phyloP scores from a whole-genome alignment of 805 yeast genomes.

The Candida anglica region DNA sequence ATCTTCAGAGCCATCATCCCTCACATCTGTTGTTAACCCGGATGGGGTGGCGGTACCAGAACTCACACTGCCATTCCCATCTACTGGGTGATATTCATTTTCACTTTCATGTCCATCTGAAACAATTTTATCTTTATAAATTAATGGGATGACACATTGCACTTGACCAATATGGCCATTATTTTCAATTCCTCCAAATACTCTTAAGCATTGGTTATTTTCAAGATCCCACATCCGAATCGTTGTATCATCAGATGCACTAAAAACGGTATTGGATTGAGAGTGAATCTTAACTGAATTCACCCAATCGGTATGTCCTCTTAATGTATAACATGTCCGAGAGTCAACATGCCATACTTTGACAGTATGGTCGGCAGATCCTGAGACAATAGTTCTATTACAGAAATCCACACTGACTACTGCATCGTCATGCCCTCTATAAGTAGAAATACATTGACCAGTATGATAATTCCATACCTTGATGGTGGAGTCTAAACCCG shows the following conservation, averaged over 20 bases:
- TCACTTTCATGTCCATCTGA: constrained; percentile 44
- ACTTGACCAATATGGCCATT: constrained; percentile 93
- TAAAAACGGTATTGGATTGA: constrained; percentile 70
- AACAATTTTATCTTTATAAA: constrained; percentile 57
- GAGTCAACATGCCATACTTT: constrained; percentile 97
- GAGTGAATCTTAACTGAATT: constrained; percentile 85
- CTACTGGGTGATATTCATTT: constrained; percentile 16
- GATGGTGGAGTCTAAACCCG: constrained; percentile 86
- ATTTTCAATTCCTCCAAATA: constrained; percentile 70
- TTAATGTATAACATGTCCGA: constrained; percentile 83
- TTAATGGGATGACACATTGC: constrained; percentile 85
- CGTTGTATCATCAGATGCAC: constrained; percentile 89
- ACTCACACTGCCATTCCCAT: constrained; percentile 3
- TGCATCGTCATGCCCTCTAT: constrained; percentile 86
- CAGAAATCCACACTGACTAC: constrained; percentile 81
- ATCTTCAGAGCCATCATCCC: constrained; percentile 11
- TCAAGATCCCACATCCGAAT: constrained; percentile 92
- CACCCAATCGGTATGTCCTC: constrained; percentile 94
- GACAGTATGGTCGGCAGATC: constrained; percentile 87
- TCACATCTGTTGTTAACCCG: no score
- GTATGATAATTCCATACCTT: constrained; percentile 95
- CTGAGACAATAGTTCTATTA: constrained; percentile 81
- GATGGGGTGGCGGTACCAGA: constrained; percentile 7
- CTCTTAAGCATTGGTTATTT: constrained; percentile 72
- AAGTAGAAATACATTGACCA: constrained; percentile 91